These are phyloP conservation scores for Russula sp. DNA, from an alignment of 768 basidiomycete genomes.

Conservation along the genomic window DNA sequence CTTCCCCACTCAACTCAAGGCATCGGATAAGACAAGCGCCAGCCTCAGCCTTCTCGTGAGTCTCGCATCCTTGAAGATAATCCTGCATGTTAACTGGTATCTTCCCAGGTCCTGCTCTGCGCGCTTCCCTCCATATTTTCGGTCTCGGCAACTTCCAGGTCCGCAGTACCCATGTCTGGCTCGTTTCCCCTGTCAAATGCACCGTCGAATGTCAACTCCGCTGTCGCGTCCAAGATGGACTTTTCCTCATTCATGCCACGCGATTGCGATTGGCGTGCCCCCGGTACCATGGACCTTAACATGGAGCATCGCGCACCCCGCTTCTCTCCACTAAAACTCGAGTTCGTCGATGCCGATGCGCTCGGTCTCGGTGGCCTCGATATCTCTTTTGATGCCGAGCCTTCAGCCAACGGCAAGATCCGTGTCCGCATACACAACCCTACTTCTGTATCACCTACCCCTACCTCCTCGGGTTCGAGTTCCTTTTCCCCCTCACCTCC, in stretches of 20 bases:
- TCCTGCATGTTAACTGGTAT: constrained; percentile 28
- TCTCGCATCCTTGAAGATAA: constrained; percentile 27
- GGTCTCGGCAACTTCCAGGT: constrained; percentile 49
- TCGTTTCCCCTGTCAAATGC: constrained; percentile 48
- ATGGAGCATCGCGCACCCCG: constrained; percentile 40
- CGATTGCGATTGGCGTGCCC: constrained; percentile 37
- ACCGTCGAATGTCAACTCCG: constrained; percentile 34
- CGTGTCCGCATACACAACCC: constrained; percentile 67
- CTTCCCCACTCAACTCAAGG: constrained; percentile 49
- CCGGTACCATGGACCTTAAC: constrained; percentile 48
- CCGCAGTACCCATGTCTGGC: constrained; percentile 53
- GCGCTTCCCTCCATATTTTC: constrained; percentile 73
- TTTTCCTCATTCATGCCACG: constrained; percentile 36
- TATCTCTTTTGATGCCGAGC: constrained; percentile 68
- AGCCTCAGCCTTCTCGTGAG: constrained; percentile 71
- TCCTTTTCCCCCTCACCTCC: constrained; percentile 37
- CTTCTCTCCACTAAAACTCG: constrained; percentile 46
- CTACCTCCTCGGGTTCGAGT: constrained; percentile 41
- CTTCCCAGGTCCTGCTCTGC: constrained; percentile 66
- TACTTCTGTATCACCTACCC: constrained; percentile 40
- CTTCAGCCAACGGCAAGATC: constrained; percentile 66
- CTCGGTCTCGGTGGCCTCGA: constrained; percentile 57
- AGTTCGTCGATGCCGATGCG: constrained; percentile 54
- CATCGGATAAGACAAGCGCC: constrained; percentile 44
- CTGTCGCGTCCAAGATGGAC: constrained; percentile 35